Evolutionary conservation across 2,329 filamentous ascomycete species (phyloP).

Genomic region (Pseudomassariella vexata): DNA sequence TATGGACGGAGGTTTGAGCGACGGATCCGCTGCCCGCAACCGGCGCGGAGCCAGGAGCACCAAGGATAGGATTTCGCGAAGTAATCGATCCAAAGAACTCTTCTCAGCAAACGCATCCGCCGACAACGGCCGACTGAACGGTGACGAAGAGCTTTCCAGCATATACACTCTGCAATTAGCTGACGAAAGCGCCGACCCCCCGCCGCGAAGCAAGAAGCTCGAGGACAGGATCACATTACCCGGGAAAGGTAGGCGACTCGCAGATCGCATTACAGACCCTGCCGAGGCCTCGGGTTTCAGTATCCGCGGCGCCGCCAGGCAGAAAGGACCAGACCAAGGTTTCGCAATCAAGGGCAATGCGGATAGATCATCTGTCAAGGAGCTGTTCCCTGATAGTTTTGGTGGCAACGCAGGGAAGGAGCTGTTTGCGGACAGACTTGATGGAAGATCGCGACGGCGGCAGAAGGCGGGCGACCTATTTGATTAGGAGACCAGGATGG

Average conservation of each 20-base stretch:
- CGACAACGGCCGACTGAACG: constrained; percentile 43
- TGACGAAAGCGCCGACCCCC: constrained; percentile 32
- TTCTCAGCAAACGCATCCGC: constrained; percentile 43
- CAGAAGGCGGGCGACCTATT: constrained; percentile 71
- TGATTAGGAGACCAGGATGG: constrained; percentile 35
- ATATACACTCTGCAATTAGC: constrained; percentile 43
- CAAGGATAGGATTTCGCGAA: constrained; percentile 32
- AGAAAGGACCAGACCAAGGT: constrained; percentile 39
- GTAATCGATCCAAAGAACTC: constrained; percentile 49
- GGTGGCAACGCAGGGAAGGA: constrained; percentile 61
- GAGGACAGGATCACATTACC: constrained; percentile 23
- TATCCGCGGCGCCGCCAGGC: constrained; percentile 54
- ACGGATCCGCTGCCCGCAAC: constrained; percentile 28
- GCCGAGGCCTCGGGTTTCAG: constrained; percentile 36
- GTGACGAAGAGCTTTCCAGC: constrained; percentile 45
- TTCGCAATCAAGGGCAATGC: constrained; percentile 65
- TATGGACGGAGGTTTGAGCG: constrained; percentile 27
- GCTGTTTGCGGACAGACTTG: constrained; percentile 56
- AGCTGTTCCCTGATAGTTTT: constrained; percentile 64
- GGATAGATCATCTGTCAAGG: constrained; percentile 46
- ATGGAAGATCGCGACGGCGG: constrained; percentile 52
- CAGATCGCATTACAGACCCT: constrained; percentile 28
- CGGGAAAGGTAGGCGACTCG: constrained; percentile 17
- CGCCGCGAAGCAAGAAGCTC: constrained; percentile 13
- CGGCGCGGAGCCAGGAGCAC: constrained; percentile 38